These are phyloP conservation scores for Orbilia blumenaviensis DNA, from an alignment of 2,329 filamentous ascomycete genomes.

Conservation along the genomic window DNA sequence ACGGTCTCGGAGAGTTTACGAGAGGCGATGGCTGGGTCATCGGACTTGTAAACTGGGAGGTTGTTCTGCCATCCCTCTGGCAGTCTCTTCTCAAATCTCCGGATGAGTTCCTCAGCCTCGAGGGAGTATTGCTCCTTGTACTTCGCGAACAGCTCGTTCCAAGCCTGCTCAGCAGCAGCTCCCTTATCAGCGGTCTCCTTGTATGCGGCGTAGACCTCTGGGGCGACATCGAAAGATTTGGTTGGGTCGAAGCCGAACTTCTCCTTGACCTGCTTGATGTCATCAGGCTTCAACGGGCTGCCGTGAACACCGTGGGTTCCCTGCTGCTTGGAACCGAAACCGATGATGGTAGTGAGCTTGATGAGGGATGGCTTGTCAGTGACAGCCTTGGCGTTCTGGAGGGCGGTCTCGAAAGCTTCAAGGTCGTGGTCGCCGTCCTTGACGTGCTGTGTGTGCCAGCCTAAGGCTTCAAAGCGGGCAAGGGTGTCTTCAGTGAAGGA, in stretches of 20 bases:
- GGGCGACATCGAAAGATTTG: conserved; percentile 89
- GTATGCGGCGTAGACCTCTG: conserved; percentile 93
- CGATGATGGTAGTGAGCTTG: conserved; percentile 96
- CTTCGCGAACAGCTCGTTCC: conserved; percentile 91
- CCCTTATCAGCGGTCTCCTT: conserved; percentile 84
- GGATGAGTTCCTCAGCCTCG: conserved; percentile 80
- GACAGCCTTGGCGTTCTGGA: conserved; percentile 83
- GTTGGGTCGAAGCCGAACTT: conserved; percentile 97
- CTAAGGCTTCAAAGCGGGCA: conserved; percentile 95
- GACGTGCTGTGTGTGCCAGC: conserved; percentile 90
- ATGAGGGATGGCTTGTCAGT: conserved; percentile 97
- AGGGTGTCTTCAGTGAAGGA: conserved; percentile 96
- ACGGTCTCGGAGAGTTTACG: conserved; percentile 97
- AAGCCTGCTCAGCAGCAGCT: conserved; percentile 89
- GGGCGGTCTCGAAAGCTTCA: conserved; percentile 84
- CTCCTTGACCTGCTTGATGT: conserved; percentile 90
- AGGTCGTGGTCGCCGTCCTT: conserved; percentile 89
- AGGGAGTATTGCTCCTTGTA: conserved; percentile 80
- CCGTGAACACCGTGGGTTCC: conserved; percentile 97
- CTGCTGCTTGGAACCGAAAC: conserved; percentile 90
- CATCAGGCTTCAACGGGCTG: conserved; percentile 91
- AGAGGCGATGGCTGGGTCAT: conserved; percentile 84
- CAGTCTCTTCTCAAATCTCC: conserved; percentile 82
- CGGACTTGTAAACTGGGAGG: conserved; percentile 84
- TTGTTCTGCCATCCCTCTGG: conserved; percentile 96